A percentile compares a stretch with the other conserved stretches of the same genome.
These are phyloP conservation scores for carrot (Daucus carota) DNA, from an alignment of 129 eudicot species.

Conservation along the genomic window DH1_v3.0 NC_030381.2:28342001-28342500, in stretches of 20 bases:
- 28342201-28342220: not conserved
- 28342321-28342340: not conserved
- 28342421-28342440: slow-evolving; percentile 7
- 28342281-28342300: not conserved
- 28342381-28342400: not conserved
- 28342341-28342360: not conserved
- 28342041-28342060: too few species aligned
- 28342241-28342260: not conserved
- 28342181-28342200: not conserved
- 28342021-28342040: too few species aligned
- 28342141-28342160: not conserved
- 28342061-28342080: too few species aligned
- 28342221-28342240: not conserved
- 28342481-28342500: not conserved
- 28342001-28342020: too few species aligned
- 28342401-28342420: slow-evolving; percentile 8
- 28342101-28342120: too few species aligned
- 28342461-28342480: not conserved
- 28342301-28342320: not conserved
- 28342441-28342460: slow-evolving; percentile 9
- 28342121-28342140: too few species aligned
- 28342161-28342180: not conserved
- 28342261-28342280: not conserved
- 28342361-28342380: not conserved
- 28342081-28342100: too few species aligned